These are phyloP conservation scores for Solanum ossicruentum DNA, from an alignment of 257 asterid species.

Conservation along the genomic window DNA sequence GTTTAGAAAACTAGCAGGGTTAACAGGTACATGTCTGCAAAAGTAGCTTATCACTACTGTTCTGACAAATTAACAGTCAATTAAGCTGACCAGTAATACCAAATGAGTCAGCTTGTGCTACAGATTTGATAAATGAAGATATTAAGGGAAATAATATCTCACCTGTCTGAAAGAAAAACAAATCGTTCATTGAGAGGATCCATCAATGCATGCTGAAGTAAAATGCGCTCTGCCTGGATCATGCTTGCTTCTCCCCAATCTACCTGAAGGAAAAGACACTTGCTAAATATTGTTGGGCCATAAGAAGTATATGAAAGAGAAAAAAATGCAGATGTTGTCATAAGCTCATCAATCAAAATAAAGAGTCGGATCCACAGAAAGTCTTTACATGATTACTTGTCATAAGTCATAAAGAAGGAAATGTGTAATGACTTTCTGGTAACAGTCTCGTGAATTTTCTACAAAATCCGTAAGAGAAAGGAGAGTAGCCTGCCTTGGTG, in stretches of 20 bases:
- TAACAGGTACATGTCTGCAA: background rate
- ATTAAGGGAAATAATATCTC: background rate
- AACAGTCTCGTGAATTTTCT: background rate
- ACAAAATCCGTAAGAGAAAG: background rate
- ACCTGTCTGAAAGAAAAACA: slow-evolving; percentile 95
- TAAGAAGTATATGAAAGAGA: background rate
- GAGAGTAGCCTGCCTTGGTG: background rate
- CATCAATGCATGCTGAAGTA: slow-evolving; percentile 68
- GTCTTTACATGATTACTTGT: background rate
- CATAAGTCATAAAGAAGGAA: background rate
- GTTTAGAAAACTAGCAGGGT: background rate
- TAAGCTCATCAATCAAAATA: background rate
- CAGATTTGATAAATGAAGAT: background rate
- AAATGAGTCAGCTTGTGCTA: background rate
- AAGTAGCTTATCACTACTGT: background rate
- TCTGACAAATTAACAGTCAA: background rate
- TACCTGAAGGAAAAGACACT: slow-evolving; percentile 49
- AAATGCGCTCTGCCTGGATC: slow-evolving; percentile 92
- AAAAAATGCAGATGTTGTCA: background rate
- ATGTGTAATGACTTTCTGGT: background rate
- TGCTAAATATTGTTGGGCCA: slow-evolving; percentile 18
- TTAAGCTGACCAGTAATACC: background rate
- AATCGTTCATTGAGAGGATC: slow-evolving; percentile 73
- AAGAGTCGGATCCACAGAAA: background rate
- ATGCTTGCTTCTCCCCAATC: slow-evolving; percentile 99